phyloP scores from a whole-genome alignment of 2,329 filamentous ascomycete genomes.

The Fusarium buxicola region DNA sequence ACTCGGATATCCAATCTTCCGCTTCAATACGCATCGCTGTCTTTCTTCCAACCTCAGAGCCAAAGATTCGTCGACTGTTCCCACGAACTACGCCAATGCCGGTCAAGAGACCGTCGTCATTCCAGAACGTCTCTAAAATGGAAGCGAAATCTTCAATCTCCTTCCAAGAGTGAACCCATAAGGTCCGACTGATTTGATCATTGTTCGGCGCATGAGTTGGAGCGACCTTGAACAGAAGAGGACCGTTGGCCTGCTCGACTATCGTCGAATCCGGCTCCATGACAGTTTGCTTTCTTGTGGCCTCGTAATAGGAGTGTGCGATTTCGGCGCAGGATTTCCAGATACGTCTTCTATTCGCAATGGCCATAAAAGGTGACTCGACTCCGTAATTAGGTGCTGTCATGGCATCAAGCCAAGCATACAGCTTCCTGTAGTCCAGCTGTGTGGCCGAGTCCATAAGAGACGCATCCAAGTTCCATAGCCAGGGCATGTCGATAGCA shows the following conservation, averaged over 20 bases:
- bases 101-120: not conserved
- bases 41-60: not conserved
- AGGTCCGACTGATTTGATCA: not conserved
- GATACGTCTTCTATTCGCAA: slow-evolving; percentile 19
- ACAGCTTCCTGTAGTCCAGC: slow-evolving; percentile 3
- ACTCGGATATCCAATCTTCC: slow-evolving; percentile 1
- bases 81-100: slow-evolving; percentile 8
- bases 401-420: slow-evolving; percentile 2
- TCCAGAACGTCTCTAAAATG: slow-evolving; percentile 10
- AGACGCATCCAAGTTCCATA: slow-evolving; percentile 1
- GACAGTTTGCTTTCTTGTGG: too few relatives aligned
- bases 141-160: slow-evolving; percentile 2
- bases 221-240: not conserved
- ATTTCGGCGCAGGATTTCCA: slow-evolving; percentile 6
- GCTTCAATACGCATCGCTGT: not conserved
- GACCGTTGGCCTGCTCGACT: not conserved
- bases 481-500: slow-evolving; percentile 2
- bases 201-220: not conserved
- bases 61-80: slow-evolving; percentile 1
- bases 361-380: slow-evolving; percentile 1
- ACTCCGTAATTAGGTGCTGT: slow-evolving; percentile 1
- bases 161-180: slow-evolving; percentile 2
- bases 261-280: not conserved
- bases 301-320: not conserved
- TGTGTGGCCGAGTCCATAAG: not conserved